Base-by-base conservation (phyloP, 345 rosid species). In the Linum lewisii region DNA sequence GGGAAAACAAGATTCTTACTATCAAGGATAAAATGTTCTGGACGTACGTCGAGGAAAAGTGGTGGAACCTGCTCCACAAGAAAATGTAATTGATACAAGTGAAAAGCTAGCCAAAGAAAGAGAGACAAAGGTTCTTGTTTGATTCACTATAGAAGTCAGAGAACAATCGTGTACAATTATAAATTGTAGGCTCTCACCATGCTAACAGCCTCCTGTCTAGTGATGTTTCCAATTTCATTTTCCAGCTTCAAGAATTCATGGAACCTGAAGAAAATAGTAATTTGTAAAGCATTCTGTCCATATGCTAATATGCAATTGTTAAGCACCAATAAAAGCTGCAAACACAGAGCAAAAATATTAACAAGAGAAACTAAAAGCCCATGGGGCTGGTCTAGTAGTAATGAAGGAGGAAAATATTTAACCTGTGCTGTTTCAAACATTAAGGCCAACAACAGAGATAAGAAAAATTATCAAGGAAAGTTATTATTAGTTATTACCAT, bases 131-230 rank as follows among this genome's bases (percentile, higher is more conserved):
- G 50, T 7, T 45, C 15, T 23, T 25, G 53, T 65, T 21, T 24
- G 36, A 51, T 45, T n/a, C 18, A 59, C 3, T 47, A n/a, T 2
- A 44, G 19, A 54, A 59, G 6, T 24, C 18, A 29, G 7, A 50
- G 50, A 14, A 21, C 32, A 44, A 53, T 29, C 44, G 36, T 19
- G 15, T 24, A 53, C 65, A 59, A 1, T 53, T 36, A 7, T 47
- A 24, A 38, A 16, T 24, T 34, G 56, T 55, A 50, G 47, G 21
- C 56, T 55, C 89, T 65, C 75, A 93, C 97, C 95, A 89, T 93
- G 83, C 99, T 89, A 62, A 89, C 99, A 58, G 99, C 88, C 74
- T 89, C 96, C 73, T 93, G 99, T 69, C 99, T 81, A 49, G 92
- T 93, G 64, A 93, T 87, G 77, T 89, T 93, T 64, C 97, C 97